Evolutionary conservation across 139 green algal genomes (phyloP), one percentile per base, ranked within the genome.

Genomic region (Yamagishiella unicocca): DNA sequence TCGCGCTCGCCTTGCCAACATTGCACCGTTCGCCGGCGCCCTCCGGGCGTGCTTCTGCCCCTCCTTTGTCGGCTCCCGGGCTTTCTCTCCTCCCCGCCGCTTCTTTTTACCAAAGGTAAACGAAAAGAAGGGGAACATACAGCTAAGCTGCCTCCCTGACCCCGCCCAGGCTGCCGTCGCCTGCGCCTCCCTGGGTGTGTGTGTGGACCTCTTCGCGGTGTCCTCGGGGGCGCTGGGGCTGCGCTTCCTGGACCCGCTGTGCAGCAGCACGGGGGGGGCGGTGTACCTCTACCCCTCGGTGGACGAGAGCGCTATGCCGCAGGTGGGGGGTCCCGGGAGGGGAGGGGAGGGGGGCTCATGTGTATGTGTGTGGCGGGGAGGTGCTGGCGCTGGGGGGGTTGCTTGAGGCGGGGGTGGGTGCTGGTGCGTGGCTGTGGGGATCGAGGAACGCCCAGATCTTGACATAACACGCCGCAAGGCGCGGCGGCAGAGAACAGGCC

Each of bases 191-290:
- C 90, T 97, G 87, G 96, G 95, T 5, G 90, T 97, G 2, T 90
- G 85, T n/a, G 76, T 97, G 19, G 96, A 99, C 89, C n/a, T 99
- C 29, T 98, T 92, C 87, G 94, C 93, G 14, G 90, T 96, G 40
- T 67, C 75, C 54, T 40, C 45, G 10, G 43, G 81, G 12, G 74
- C 89, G 29, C 38, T 90, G 46, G 93, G 92, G 35, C 84, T 97
- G 80, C 77, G 89, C 8, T 80, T 83, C 19, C 58, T 98, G 45
- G 86, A 92, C 74, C 90, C 91, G 0, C 79, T 98, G 73, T 76
- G 83, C 54, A 84, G 77, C 77, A 72, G 66, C 85, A 98, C 90
- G 22, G 96, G 96, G 0, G 96, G 96, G 17, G 85, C 40, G 10
- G 40, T 99, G 58, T 95, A 92, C 77, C 92, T 98, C 43, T 99